phyloP scores from a whole-genome alignment of 768 basidiomycete genomes.

The Lactarius tabidus region DNA sequence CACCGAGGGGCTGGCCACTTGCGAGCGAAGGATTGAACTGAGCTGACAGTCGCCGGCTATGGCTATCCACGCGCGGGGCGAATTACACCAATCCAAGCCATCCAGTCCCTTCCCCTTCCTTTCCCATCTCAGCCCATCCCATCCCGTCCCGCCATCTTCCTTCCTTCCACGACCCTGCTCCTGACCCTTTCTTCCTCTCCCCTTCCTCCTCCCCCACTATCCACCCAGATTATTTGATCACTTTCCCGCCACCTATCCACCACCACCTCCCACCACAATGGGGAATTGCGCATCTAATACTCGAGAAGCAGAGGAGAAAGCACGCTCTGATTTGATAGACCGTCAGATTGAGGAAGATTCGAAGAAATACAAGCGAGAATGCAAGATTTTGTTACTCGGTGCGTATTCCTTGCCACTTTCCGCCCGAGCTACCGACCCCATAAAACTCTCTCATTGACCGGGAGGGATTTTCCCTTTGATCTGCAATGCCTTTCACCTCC shows the following conservation, averaged over 20 bases:
- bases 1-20: not conserved
- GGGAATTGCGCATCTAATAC: constrained; percentile 63
- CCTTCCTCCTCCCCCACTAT: not conserved
- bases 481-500: not conserved
- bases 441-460: not conserved
- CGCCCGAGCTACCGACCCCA: not conserved
- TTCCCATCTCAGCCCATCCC: not conserved
- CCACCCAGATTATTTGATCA: not conserved
- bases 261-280: constrained; percentile 36
- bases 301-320: constrained; percentile 53
- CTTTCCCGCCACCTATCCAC: not conserved
- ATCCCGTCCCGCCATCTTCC: not conserved
- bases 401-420: constrained; percentile 28
- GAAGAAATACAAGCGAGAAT: constrained; percentile 77
- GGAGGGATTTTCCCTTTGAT: not conserved
- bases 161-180: not conserved
- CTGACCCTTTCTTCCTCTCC: not conserved
- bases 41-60: not conserved
- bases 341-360: constrained; percentile 82
- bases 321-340: constrained; percentile 73
- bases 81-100: not conserved
- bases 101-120: not conserved
- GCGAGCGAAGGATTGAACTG: not conserved
- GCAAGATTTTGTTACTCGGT: constrained; percentile 93
- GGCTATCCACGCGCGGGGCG: not conserved